These are phyloP conservation scores for Vitrella brassicaformis DNA, from an alignment of 73 alveolate genomes.

Conservation along the genomic window DNA sequence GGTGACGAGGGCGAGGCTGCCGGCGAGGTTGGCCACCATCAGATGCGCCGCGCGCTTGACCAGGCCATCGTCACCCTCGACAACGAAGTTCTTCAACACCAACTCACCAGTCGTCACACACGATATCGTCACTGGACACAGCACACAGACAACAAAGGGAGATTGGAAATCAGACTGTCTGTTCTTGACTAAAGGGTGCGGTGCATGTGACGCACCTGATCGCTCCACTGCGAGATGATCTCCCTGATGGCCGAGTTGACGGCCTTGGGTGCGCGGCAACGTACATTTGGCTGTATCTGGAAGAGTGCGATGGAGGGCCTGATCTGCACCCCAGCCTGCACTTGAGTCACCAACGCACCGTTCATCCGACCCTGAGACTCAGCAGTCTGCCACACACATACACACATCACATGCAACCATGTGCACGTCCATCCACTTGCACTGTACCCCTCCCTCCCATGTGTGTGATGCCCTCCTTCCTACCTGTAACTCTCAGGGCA, in stretches of 20 bases:
- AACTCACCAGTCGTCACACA: constrained; percentile 71
- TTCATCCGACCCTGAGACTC: too few species aligned
- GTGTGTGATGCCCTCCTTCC: too few species aligned
- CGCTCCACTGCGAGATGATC: constrained; percentile 75
- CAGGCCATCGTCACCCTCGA: constrained; percentile 62
- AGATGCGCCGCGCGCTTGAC: constrained; percentile 60
- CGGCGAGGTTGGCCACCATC: constrained; percentile 65
- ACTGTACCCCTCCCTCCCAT: too few species aligned
- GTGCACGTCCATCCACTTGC: too few species aligned
- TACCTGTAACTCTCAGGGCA: too few species aligned
- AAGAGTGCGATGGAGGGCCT: not conserved
- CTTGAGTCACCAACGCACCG: too few species aligned
- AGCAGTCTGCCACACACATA: too few species aligned
- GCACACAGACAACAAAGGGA: too few species aligned
- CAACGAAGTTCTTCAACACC: constrained; percentile 73
- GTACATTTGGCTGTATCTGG: not conserved
- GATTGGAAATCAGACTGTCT: not conserved
- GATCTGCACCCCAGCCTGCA: not conserved
- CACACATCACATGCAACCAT: too few species aligned
- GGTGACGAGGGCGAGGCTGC: constrained; percentile 73
- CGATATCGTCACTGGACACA: constrained; percentile 64
- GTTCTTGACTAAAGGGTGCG: too few species aligned
- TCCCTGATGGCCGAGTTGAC: constrained; percentile 57
- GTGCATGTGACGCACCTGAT: constrained; percentile 4
- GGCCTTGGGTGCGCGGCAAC: constrained; percentile 7